A percentile compares a stretch with the other conserved stretches of the same genome.
phyloP scores from a whole-genome alignment of 2,329 filamentous ascomycete genomes.

The Trichoderma aggressivum region DNA sequence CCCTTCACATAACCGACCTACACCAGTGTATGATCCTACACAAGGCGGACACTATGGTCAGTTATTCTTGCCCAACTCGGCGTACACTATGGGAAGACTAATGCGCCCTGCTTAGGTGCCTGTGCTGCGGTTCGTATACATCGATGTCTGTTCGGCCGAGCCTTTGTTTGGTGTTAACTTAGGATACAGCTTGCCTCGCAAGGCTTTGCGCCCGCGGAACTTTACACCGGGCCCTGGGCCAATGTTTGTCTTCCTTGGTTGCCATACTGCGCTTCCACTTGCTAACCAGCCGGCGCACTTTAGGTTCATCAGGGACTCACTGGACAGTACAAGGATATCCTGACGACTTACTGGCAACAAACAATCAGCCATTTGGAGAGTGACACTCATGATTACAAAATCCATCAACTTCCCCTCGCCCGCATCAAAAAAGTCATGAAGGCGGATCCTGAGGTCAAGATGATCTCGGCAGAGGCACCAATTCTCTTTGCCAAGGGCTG shows the following conservation, averaged over 20 bases:
- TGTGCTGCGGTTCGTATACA: constrained; percentile 41
- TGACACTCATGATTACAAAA: constrained; percentile 96
- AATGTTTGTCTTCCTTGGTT: constrained; percentile 61
- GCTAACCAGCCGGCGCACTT: background rate
- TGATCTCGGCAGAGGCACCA: constrained; percentile 97
- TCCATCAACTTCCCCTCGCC: constrained; percentile 94
- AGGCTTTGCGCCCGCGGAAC: constrained; percentile 86
- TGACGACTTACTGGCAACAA: constrained; percentile 99
- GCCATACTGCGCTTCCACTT: background rate
- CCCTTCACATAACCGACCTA: constrained; percentile 55
- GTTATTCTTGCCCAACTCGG: constrained; percentile 23
- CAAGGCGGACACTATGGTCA: constrained; percentile 77
- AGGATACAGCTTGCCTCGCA: constrained; percentile 71
- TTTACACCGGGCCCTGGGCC: constrained; percentile 92
- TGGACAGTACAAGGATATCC: constrained; percentile 90
- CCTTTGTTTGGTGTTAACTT: constrained; percentile 26
- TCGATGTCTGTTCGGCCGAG: background rate
- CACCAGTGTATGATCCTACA: constrained; percentile 67
- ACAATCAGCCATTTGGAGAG: constrained; percentile 93
- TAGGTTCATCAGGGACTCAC: constrained; percentile 93
- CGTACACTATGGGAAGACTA: constrained; percentile 13
- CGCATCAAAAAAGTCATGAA: constrained; percentile 99
- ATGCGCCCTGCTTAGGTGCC: constrained; percentile 38
- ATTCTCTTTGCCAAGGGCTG: constrained; percentile 98
- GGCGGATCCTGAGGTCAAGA: constrained; percentile 97